These are phyloP conservation scores for Chrysoporthe cubensis DNA, from an alignment of 2,329 filamentous ascomycete species.

Conservation along the genomic window DNA sequence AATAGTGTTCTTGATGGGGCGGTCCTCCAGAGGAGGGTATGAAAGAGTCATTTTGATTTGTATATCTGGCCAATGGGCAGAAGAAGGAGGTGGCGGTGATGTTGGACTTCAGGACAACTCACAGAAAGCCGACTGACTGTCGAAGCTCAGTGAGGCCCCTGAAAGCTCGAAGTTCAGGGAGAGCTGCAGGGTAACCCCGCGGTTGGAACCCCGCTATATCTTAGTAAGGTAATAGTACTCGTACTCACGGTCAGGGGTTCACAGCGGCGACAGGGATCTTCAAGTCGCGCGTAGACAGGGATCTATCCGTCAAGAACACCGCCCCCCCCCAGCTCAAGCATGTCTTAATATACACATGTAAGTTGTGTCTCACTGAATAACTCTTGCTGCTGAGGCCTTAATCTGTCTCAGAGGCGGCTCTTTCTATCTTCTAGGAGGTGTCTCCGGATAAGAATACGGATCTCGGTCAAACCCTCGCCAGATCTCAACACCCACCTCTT, in stretches of 20 bases:
- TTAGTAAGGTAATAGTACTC: not conserved
- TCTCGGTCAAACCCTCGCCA: not conserved
- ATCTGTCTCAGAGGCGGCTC: not conserved
- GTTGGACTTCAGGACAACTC: slow-evolving; percentile 7
- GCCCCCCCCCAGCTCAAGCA: not conserved
- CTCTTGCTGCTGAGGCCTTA: not conserved
- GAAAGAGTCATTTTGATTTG: slow-evolving; percentile 46
- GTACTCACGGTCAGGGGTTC: not conserved
- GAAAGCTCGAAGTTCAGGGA: slow-evolving; percentile 5
- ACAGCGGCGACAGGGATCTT: not conserved
- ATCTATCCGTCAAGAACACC: not conserved
- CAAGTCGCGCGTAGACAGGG: not conserved
- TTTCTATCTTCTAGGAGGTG: not conserved
- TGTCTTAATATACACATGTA: not conserved
- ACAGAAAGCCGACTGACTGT: not conserved
- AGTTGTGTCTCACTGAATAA: not conserved
- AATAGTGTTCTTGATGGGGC: slow-evolving; percentile 90
- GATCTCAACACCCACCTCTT: not conserved
- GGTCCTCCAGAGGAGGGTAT: slow-evolving; percentile 78
- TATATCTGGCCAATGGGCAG: not conserved
- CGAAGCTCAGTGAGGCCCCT: not conserved
- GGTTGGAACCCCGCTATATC: not conserved
- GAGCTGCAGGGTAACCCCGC: slow-evolving; percentile 2
- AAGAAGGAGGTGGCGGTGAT: slow-evolving; percentile 9
- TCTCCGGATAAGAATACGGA: not conserved